Evolutionary conservation across 352 stramenopile genomes (phyloP), one percentile per base, ranked within the genome.

Genomic region (Globisporangium viniferum): DNA sequence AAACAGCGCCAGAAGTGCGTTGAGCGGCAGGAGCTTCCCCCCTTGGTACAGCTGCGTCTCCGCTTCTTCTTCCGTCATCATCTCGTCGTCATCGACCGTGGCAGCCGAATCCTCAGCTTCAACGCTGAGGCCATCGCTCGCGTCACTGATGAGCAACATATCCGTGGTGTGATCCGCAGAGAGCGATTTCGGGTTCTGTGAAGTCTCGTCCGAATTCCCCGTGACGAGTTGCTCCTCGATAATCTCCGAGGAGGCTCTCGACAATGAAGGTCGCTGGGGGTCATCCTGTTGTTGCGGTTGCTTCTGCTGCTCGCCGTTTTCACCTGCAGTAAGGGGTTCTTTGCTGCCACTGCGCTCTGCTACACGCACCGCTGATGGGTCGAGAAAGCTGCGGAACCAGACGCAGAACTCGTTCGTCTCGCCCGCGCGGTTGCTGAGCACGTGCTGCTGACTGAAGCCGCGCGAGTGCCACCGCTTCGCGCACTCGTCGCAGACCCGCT

Each of bases 381-480:
- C 24, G 2, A 33, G 49, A 5, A 49, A 36, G 24, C 18, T 33
- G 5, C 59, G 44, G 3, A 76, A 49, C 73, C 71, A 82, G 20
- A 65, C 51, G 29, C 14, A 20, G 53, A 69, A 79, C 27, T 54
- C 29, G 44, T 67, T 72, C 35, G 61, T 49, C 20, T 56, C 41
- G 27, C 76, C 76, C 2, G 31, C 22, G 29, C 71, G 71, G 59
- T 76, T 74, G 27, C 57, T 64, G 15, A 82, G 62, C 29, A 61
- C 49, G 67, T 84, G 77, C 41, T 74, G 46, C 5, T 62, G 65
- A n/a, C 70, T 75, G 55, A 73, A 71, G 15, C 77, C 77, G 62
- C 77, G 73, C 63, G 75, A 71, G 70, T 84, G 77, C 77, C 77
- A 84, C 2, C 69, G 72, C 55, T 60, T 62, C 5, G 77, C 60